These are phyloP conservation scores for Aspergillus melleus DNA, from an alignment of 2,329 filamentous ascomycete species.

Conservation along the genomic window DNA sequence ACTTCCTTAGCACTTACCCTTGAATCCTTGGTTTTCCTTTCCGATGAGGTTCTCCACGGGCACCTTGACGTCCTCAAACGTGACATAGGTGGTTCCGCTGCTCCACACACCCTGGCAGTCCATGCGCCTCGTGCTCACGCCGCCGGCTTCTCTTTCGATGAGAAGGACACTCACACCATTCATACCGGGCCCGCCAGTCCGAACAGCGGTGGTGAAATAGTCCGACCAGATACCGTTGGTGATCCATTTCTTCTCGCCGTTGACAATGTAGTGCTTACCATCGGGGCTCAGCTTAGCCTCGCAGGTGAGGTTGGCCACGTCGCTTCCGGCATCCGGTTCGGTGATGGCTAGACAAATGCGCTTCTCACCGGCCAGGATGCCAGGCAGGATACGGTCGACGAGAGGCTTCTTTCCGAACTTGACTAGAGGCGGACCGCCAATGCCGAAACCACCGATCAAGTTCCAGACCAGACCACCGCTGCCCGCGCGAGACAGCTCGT, in stretches of 20 bases:
- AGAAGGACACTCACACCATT: slow-evolving; percentile 87
- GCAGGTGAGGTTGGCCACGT: slow-evolving; percentile 93
- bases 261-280: slow-evolving; percentile 98
- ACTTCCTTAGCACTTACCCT: slow-evolving; percentile 52
- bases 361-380: slow-evolving; percentile 88
- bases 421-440: slow-evolving; percentile 85
- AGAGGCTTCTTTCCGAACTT: slow-evolving; percentile 87
- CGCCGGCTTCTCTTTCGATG: slow-evolving; percentile 80
- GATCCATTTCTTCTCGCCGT: slow-evolving; percentile 99
- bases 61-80: slow-evolving; percentile 98
- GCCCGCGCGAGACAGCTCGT: slow-evolving; percentile 85
- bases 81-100: slow-evolving; percentile 93
- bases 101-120: slow-evolving; percentile 98
- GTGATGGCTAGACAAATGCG: slow-evolving; percentile 97
- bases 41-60: slow-evolving; percentile 98
- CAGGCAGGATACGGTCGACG: slow-evolving; percentile 83
- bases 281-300: slow-evolving; percentile 94
- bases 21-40: slow-evolving; percentile 98
- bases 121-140: slow-evolving; percentile 92
- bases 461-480: slow-evolving; percentile 97
- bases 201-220: slow-evolving; percentile 96
- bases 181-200: slow-evolving; percentile 87
- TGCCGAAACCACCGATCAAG: slow-evolving; percentile 92
- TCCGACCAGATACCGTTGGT: slow-evolving; percentile 96
- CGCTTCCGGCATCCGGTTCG: slow-evolving; percentile 90